phyloP scores from a whole-genome alignment of 495 filamentous ascomycete genomes.

The Aspergillus ellipticus region DNA sequence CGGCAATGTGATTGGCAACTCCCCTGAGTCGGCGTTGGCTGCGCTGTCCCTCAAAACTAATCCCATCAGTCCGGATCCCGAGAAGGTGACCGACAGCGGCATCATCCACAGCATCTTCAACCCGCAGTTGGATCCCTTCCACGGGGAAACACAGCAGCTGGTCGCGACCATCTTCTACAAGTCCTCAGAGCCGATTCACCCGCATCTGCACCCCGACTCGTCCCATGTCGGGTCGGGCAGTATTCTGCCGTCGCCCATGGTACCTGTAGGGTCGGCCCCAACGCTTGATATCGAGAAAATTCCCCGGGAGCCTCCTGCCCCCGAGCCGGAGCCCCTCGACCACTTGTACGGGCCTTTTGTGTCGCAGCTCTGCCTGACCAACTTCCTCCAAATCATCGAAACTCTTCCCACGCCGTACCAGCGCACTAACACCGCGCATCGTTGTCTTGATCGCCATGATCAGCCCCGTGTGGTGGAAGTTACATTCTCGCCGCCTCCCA shows the following conservation, averaged over 20 bases:
- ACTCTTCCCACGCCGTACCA: slow-evolving; percentile 60
- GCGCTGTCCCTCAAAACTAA: slow-evolving; percentile 31
- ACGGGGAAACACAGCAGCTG: slow-evolving; percentile 35
- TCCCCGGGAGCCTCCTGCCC: slow-evolving; percentile 65
- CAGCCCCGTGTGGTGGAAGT: slow-evolving; percentile 69
- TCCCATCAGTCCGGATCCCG: slow-evolving; percentile 43
- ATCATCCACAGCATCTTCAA: slow-evolving; percentile 45
- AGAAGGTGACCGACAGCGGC: slow-evolving; percentile 42
- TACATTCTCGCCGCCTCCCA: slow-evolving; percentile 62
- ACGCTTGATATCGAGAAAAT: slow-evolving; percentile 64
- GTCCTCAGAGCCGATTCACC: slow-evolving; percentile 39
- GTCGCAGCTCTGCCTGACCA: slow-evolving; percentile 75
- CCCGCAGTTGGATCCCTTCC: slow-evolving; percentile 33
- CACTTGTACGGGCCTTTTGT: slow-evolving; percentile 74
- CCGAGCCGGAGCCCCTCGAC: slow-evolving; percentile 63
- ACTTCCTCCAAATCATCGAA: slow-evolving; percentile 73
- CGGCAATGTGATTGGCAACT: slow-evolving; percentile 37
- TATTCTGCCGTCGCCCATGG: slow-evolving; percentile 36
- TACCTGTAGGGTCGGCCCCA: slow-evolving; percentile 54
- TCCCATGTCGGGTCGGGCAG: slow-evolving; percentile 25
- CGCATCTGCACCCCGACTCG: slow-evolving; percentile 41
- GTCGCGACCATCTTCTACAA: slow-evolving; percentile 50
- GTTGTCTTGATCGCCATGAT: slow-evolving; percentile 60
- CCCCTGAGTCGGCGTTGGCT: slow-evolving; percentile 14
- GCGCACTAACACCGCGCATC: slow-evolving; percentile 62